Percentiles rank a stretch among this genome's conserved stretches.
These are phyloP conservation scores for Codiaeum variegatum DNA, from an alignment of 441 rosid genomes.

Conservation along the genomic window DNA sequence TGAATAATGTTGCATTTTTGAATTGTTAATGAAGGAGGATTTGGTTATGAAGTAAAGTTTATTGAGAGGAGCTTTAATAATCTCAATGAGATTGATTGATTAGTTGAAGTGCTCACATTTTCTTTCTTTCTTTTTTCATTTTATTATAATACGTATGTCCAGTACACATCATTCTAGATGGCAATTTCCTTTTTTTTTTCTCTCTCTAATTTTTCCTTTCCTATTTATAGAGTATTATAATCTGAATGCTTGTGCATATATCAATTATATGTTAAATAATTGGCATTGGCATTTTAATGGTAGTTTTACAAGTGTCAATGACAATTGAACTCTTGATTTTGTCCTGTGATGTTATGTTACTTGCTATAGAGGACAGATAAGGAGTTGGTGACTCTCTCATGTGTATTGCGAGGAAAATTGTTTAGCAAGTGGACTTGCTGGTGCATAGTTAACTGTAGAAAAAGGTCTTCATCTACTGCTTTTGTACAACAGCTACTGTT, in stretches of 20 bases:
- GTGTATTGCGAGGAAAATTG: too few relatives aligned
- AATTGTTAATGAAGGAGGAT: not conserved
- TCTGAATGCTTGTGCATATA: not conserved
- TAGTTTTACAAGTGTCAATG: not conserved
- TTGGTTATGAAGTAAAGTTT: not conserved
- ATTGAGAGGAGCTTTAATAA: not conserved
- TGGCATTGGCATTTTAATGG: not conserved
- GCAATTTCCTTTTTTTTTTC: not conserved
- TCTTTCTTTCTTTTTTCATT: not conserved
- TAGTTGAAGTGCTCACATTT: not conserved
- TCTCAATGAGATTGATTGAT: not conserved
- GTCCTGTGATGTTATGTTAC: conserved; percentile 5
- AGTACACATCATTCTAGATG: not conserved
- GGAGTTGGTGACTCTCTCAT: conserved; percentile 59
- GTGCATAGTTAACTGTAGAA: too few relatives aligned
- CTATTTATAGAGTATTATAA: not conserved
- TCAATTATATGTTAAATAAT: not conserved
- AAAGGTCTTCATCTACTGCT: too few relatives aligned
- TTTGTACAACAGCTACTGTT: too few relatives aligned
- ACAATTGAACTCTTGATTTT: conserved; percentile 10
- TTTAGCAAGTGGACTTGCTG: too few relatives aligned
- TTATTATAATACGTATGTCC: not conserved
- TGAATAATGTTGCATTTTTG: not conserved
- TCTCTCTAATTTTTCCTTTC: not conserved
- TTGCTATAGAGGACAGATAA: conserved; percentile 50